These are phyloP conservation scores for Hortaea werneckii DNA, from an alignment of 2,329 filamentous ascomycete species.

Conservation along the genomic window DNA sequence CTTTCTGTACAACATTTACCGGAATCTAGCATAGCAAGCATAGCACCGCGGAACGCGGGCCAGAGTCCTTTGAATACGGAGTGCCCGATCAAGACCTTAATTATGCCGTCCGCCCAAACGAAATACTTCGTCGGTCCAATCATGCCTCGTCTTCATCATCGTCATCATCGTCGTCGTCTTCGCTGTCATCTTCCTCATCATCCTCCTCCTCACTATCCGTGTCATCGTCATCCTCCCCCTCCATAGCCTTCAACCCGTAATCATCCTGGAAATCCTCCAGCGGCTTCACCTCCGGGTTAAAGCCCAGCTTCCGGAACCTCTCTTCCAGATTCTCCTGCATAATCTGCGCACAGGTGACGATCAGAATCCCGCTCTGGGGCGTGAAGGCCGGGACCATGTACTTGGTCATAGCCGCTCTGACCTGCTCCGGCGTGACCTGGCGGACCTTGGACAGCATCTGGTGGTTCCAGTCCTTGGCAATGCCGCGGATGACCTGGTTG, in stretches of 20 bases:
- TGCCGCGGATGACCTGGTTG: constrained; percentile 64
- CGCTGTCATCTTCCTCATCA: constrained; percentile 41
- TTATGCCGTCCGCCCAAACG: background rate
- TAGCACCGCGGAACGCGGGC: background rate
- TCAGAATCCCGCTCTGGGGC: constrained; percentile 69
- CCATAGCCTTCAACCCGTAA: constrained; percentile 64
- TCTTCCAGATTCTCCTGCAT: constrained; percentile 73
- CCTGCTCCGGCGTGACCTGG: constrained; percentile 63
- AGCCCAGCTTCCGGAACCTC: constrained; percentile 65
- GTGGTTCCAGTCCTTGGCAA: constrained; percentile 68
- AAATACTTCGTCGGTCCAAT: background rate
- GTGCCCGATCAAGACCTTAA: background rate
- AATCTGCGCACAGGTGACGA: constrained; percentile 77
- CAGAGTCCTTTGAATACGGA: background rate
- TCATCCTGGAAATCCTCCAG: constrained; percentile 79
- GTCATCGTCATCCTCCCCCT: constrained; percentile 49
- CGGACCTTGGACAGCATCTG: constrained; percentile 68
- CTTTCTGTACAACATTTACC: too few relatives aligned
- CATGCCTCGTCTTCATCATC: constrained; percentile 6
- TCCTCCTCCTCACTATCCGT: constrained; percentile 52
- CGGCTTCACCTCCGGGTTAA: constrained; percentile 63
- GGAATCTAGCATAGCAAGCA: too few relatives aligned
- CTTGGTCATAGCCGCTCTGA: constrained; percentile 62
- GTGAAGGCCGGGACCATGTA: constrained; percentile 72
- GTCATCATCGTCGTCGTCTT: constrained; percentile 23